These are phyloP conservation scores for Aureobasidium sp. DNA, from an alignment of 2,329 filamentous ascomycete genomes.

Conservation along the genomic window DNA sequence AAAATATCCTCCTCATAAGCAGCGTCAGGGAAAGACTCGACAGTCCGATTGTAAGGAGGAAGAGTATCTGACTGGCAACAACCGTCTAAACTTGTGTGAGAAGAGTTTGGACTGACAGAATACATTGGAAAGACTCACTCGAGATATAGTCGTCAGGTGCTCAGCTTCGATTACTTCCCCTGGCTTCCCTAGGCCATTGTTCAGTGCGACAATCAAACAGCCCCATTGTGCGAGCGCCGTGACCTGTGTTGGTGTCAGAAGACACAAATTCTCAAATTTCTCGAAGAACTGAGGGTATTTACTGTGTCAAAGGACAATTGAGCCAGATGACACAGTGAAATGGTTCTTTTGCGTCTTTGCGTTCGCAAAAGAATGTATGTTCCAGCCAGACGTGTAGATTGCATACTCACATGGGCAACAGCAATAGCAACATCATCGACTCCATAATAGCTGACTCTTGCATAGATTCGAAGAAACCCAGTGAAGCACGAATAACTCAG, in stretches of 20 bases:
- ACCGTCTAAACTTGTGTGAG: conserved; percentile 13
- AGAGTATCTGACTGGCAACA: conserved; percentile 20
- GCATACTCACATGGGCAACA: neutral
- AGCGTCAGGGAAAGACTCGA: conserved; percentile 23
- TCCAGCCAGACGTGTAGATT: no score
- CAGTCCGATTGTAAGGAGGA: conserved; percentile 18
- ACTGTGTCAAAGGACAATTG: neutral
- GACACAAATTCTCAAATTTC: neutral
- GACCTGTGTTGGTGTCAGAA: neutral
- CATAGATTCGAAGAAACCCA: conserved; percentile 7
- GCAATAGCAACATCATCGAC: conserved; percentile 4
- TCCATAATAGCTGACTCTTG: conserved; percentile 10
- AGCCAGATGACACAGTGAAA: neutral
- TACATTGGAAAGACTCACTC: neutral
- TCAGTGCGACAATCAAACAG: conserved; percentile 1
- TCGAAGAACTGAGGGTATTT: neutral
- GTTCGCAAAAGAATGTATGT: neutral
- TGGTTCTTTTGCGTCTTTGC: neutral
- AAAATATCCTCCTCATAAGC: conserved; percentile 24
- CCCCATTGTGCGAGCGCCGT: conserved; percentile 8
- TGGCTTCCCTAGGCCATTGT: neutral
- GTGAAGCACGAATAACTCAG: conserved; percentile 9
- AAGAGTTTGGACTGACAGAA: neutral
- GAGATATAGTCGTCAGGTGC: neutral
- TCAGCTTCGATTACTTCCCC: neutral